Conservation (phyloP, 768 basidiomycete species). For the Floccularia luteovirens region DNA sequence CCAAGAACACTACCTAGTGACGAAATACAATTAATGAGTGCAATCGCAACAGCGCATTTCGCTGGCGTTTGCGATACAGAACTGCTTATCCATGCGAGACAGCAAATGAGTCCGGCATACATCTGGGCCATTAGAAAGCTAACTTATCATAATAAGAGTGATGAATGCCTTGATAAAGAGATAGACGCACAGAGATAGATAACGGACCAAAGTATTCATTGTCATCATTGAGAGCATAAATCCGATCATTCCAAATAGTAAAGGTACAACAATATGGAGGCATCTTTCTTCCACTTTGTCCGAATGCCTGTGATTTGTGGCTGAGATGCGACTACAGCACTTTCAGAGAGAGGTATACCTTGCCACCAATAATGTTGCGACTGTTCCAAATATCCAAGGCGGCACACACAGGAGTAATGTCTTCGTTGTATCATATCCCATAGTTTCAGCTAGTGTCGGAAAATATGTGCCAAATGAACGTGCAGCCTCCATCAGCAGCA, state of each 20-base stretch:
- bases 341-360: constrained; percentile 15
- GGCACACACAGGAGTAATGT: constrained; percentile 49
- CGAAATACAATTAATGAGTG: constrained; percentile 74
- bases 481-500: constrained; percentile 39
- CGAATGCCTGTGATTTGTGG: constrained; percentile 43
- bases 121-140: constrained; percentile 74
- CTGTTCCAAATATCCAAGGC: constrained; percentile 60
- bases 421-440: constrained; percentile 57
- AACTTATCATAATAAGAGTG: constrained; percentile 2
- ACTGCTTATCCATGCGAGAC: constrained; percentile 45
- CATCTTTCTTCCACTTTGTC: constrained; percentile 67
- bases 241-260: constrained; percentile 58
- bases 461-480: constrained; percentile 68
- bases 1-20: constrained; percentile 82
- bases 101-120: constrained; percentile 65
- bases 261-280: constrained; percentile 49
- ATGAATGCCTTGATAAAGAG: background rate
- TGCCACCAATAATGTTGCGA: constrained; percentile 45
- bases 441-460: constrained; percentile 61
- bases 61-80: constrained; percentile 58
- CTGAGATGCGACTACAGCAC: constrained; percentile 9
- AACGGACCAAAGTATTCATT: constrained; percentile 54
- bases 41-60: constrained; percentile 80
- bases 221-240: constrained; percentile 61
- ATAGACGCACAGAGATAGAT: constrained; percentile 56